A percentile compares a stretch with the other conserved stretches of the same genome.
phyloP scores from a whole-genome alignment of 1,139 yeast species.

The Yamadazyma mexicana region DNA sequence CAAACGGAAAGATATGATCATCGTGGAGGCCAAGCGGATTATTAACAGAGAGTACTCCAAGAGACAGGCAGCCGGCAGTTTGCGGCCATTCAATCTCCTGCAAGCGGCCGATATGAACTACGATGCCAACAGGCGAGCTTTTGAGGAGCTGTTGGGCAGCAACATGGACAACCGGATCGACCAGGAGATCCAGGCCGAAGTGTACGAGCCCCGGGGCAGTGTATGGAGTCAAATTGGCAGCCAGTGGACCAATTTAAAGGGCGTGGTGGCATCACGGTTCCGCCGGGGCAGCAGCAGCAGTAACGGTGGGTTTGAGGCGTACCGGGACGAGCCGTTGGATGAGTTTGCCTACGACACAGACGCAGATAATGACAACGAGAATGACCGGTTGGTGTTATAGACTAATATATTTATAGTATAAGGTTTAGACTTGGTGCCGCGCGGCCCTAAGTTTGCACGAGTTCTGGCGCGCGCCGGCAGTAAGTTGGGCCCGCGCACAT shows the following conservation, averaged over 20 bases:
- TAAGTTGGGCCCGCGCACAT: not conserved
- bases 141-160: constrained; percentile 16
- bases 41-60: constrained; percentile 35
- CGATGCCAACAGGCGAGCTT: constrained; percentile 28
- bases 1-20: constrained; percentile 37
- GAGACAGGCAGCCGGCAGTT: constrained; percentile 21
- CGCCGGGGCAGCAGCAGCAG: constrained; percentile 3
- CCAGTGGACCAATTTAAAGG: constrained; percentile 23
- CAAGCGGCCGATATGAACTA: constrained; percentile 34
- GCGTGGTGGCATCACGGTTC: constrained; percentile 19
- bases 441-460: too few relatives aligned
- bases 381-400: constrained; percentile 1
- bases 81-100: constrained; percentile 28
- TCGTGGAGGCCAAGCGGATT: constrained; percentile 46
- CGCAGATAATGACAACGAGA: constrained; percentile 13
- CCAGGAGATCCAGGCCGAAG: constrained; percentile 9
- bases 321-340: constrained; percentile 17
- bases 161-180: constrained; percentile 12
- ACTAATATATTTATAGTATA: not conserved
- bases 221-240: constrained; percentile 29
- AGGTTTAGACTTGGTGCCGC: not conserved
- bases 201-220: not conserved
- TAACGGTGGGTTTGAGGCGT: too few relatives aligned
- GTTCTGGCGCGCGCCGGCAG: not conserved
- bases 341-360: constrained; percentile 31